Evolutionary conservation across 2,329 filamentous ascomycete species (phyloP), one percentile per base, ranked within the genome.

Genomic region (Xylariales sp.): DNA sequence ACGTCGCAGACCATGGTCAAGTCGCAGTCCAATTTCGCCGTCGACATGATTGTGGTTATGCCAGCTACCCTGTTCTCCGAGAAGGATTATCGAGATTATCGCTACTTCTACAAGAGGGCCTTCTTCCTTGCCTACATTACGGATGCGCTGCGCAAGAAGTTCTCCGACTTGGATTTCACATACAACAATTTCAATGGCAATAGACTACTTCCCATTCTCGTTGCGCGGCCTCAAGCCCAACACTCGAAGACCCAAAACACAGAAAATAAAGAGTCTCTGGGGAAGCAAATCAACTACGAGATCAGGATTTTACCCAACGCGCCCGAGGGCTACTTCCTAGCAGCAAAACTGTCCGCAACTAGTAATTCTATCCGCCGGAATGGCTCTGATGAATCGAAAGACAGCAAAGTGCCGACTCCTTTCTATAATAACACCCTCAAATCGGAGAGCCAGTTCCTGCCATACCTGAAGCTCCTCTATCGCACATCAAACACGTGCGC

Each of bases 21-120:
- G 74, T 84, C 85, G 10, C 87, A 90, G 72, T 80, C 81, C 56
- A 79, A 78, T 32, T 81, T 90, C 32, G 84, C 86, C 16, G 85
- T 97, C 67, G 95, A 98, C 79, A 88, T 98, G 86, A 89, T 95
- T 5, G 89, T 97, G 16, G 91, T 92, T 55, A 97, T 99, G 89
- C 95, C 96, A 5, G 80, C 83, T 65, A 82, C 86, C 0, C 81
- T 97, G 12, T 94, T 98, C 75, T 93, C 97, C 76, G 93, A 97
- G 52, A 98, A 98, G 81, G 96, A 99, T 80, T 97, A 95, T 78
- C 85, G 94, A 57, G 94, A 97, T 78, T 87, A 96, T 83, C 89
- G 96, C 69, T 98, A 97, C 81, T 97, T 97, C 77, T 94, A 97
- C 82, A 97, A 97, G 76, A 86, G 94, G 70, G 92, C 96, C 12